Percentiles rank a stretch among this genome's conserved stretches.
These are phyloP conservation scores for Jacaranda mimosifolia DNA, from an alignment of 257 asterid species.

Conservation along the genomic window DNA sequence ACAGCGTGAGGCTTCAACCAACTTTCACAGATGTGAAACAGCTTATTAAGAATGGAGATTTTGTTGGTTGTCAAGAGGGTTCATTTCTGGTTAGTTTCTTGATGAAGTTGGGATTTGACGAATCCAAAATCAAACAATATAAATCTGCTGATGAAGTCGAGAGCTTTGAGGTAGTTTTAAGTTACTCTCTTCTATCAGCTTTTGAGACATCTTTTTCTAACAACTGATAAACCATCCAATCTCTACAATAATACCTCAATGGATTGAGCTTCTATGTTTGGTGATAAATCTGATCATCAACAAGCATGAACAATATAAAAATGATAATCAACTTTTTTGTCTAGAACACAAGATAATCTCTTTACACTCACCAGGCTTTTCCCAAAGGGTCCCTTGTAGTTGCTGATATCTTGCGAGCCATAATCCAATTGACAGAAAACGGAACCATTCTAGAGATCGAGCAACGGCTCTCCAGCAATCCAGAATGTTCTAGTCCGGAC, in stretches of 20 bases:
- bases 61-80: constrained; percentile 62
- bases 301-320: too few species aligned
- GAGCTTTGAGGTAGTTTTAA: too few species aligned
- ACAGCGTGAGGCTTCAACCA: constrained; percentile 52
- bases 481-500: constrained; percentile 28
- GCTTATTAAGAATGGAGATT: constrained; percentile 44
- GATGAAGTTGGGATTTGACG: constrained; percentile 37
- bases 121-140: constrained; percentile 45
- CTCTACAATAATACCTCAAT: too few species aligned
- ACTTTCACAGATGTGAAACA: constrained; percentile 41
- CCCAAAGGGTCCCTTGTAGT: constrained; percentile 50
- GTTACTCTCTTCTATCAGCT: too few species aligned
- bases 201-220: too few species aligned
- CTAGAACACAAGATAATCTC: background rate
- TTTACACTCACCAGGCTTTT: constrained; percentile 41
- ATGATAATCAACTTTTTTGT: background rate
- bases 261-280: too few species aligned
- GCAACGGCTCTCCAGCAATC: background rate
- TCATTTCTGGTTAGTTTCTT: constrained; percentile 51
- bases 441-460: constrained; percentile 39
- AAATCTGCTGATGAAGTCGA: constrained; percentile 24
- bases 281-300: too few species aligned
- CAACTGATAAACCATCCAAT: too few species aligned
- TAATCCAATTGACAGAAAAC: constrained; percentile 39
- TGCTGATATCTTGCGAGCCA: constrained; percentile 50